Percentiles rank a stretch among this genome's conserved stretches.
phyloP scores from a whole-genome alignment of 768 basidiomycete species.

The Termitomyces sp. region DNA sequence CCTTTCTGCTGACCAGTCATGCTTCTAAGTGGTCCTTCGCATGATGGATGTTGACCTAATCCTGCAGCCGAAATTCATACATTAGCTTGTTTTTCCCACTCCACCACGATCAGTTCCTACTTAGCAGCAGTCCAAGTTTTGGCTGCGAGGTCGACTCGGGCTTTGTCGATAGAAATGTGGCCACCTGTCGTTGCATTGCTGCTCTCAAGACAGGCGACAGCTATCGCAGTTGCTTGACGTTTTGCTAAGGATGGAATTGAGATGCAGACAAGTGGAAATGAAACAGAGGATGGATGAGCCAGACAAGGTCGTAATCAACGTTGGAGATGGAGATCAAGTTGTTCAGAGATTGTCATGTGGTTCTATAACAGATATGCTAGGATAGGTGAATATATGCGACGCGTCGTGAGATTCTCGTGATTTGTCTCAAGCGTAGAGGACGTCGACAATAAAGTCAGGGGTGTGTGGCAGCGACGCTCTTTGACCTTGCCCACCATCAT shows the following conservation, averaged over 20 bases:
- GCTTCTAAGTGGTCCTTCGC: not conserved
- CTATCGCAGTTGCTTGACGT: no score
- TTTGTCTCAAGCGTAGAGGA: conserved; percentile 19
- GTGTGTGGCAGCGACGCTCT: not conserved
- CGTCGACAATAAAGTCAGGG: conserved; percentile 15
- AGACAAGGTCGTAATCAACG: no score
- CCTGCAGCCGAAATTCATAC: not conserved
- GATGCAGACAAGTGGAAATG: no score
- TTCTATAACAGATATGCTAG: not conserved
- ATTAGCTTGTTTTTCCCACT: not conserved
- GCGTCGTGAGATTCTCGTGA: conserved; percentile 15
- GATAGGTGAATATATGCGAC: not conserved
- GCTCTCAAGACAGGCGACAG: no score
- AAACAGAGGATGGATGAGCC: no score
- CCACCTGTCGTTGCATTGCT: not conserved
- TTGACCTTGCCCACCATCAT: conserved; percentile 9
- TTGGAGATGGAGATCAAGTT: not conserved
- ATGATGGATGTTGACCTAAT: not conserved
- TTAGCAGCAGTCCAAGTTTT: not conserved
- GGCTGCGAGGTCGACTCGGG: not conserved
- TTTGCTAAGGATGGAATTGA: no score
- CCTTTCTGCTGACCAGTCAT: no score
- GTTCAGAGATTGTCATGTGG: not conserved
- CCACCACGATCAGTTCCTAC: not conserved
- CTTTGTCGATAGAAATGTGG: not conserved